Evolutionary conservation across 2,329 filamentous ascomycete species (phyloP), one percentile per base, ranked within the genome.

Genomic region (Stenocarpella maydis): DNA sequence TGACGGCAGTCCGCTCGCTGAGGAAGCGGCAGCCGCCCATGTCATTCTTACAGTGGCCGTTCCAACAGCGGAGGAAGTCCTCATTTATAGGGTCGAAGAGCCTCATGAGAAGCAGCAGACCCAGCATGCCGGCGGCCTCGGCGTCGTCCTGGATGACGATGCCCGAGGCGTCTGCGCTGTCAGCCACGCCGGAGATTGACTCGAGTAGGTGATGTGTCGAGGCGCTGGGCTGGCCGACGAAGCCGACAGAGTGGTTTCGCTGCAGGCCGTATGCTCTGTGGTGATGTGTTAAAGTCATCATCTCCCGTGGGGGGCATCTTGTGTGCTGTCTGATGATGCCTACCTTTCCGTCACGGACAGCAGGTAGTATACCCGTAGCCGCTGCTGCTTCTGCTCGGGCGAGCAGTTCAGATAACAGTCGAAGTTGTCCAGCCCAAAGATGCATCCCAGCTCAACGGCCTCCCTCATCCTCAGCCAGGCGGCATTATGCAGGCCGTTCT

Each of bases 401-500:
- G 43, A 41, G 52, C 66, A 68, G 17, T 53, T 43, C 12, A 53
- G 19, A 26, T 68, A 68, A 17, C 55, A 53, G 19, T 68, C 66
- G 15, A 68, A 68, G 21, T 68, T 68, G 47, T 68, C 66, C 34
- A 68, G 66, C 9, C 66, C 66, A 8, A 68, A 68, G 14, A 68
- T 60, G 12, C 47, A 60, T 14, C 66, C 66, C 24, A 68, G 66
- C 47, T 68, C 66, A 8, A 68, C 66, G 3, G 66, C 53, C 66
- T 68, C 66, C 15, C 66, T 37, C 41, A 68, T 60, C 37, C 66
- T 49, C 10, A 68, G 66, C 66, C 66, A 68, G 24, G 66, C 66
- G 24, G 66, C 66, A n/a, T 68, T 68, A 49, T 68, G 66, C 66
- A 63, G 66, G 47, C 60, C 66, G 15, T 68, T 68, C 26, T 68